These are phyloP conservation scores for Penicillium canescens DNA, from an alignment of 495 filamentous ascomycete species.

Conservation along the genomic window DNA sequence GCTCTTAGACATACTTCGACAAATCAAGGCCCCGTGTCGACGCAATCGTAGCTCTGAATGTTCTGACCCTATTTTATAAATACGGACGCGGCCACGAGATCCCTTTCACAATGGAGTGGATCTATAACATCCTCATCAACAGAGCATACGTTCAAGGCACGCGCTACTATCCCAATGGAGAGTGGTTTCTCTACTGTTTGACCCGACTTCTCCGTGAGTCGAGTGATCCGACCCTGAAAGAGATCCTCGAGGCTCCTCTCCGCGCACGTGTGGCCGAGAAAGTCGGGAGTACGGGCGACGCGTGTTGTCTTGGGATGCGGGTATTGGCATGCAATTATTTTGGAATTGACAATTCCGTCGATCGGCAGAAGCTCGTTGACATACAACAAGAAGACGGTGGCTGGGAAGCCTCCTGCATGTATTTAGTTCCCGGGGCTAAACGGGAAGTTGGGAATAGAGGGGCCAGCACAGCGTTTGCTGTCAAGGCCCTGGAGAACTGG, in stretches of 20 bases:
- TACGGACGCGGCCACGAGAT: slow-evolving; percentile 35
- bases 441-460: slow-evolving; percentile 16
- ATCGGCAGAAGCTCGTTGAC: slow-evolving; percentile 76
- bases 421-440: not conserved
- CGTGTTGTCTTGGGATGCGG: slow-evolving; percentile 17
- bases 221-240: not conserved
- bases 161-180: slow-evolving; percentile 17
- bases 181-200: slow-evolving; percentile 23
- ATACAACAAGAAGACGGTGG: slow-evolving; percentile 59
- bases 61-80: slow-evolving; percentile 17
- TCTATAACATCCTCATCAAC: slow-evolving; percentile 10
- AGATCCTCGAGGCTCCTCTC: slow-evolving; percentile 3
- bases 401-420: slow-evolving; percentile 13
- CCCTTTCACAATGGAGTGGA: slow-evolving; percentile 34
- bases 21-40: slow-evolving; percentile 15
- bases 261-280: slow-evolving; percentile 13
- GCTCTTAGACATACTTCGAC: slow-evolving; percentile 25
- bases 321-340: slow-evolving; percentile 11
- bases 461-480: slow-evolving; percentile 11
- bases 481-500: not conserved
- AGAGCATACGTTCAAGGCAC: slow-evolving; percentile 26
- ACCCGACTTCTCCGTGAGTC: not conserved
- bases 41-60: slow-evolving; percentile 19
- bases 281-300: slow-evolving; percentile 7
- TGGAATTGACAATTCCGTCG: slow-evolving; percentile 35